Evolutionary conservation across 345 rosid genomes (phyloP), one percentile per base, ranked within the genome.

Genomic region (Salix suchowensis): DNA sequence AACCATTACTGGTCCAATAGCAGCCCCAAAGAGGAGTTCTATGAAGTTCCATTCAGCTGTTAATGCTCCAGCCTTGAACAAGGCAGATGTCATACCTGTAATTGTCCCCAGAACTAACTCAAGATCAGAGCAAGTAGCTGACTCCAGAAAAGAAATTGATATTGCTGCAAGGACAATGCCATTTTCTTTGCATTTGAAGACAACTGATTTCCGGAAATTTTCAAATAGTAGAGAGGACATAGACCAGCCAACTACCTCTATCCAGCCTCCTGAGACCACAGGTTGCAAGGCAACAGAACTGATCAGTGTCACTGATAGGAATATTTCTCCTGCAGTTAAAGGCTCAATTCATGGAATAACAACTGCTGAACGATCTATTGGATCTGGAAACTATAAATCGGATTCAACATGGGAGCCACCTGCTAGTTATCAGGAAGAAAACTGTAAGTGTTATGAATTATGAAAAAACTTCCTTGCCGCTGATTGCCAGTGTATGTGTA

Each of bases 131-230:
- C 89, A 82, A 84, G 86, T 83, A 28, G 73, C 88, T 84, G 99
- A 93, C 79, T 84, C 85, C 72, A 89, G 90, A 82, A 89, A 91
- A 83, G 98, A 96, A 69, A 80, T 84, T 76, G 90, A 89, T 76
- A 86, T 92, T 78, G 92, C 87, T 75, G 94, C 89, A 44, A 92
- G 98, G 82, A 93, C 98, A 62, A 95, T 93, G 98, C 99, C 96
- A 70, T 96, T 93, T 87, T 90, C 99, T 24, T 85, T 93, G 90
- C 99, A 93, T 85, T 90, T 95, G 62, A 91, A 88, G 82, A 66
- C 89, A 30, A 74, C 85, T 83, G 97, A 88, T 73, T 79, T 85
- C 37, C 84, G 87, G 66, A 93, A 86, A 88, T 85, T 83, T 55
- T 84, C 88, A 71, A 91, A 78, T 76, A 82, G 84, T 78, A 87